Base-by-base conservation (phyloP, 2,329 filamentous ascomycete genomes). In the Fusarium pseudonygamai region DNA sequence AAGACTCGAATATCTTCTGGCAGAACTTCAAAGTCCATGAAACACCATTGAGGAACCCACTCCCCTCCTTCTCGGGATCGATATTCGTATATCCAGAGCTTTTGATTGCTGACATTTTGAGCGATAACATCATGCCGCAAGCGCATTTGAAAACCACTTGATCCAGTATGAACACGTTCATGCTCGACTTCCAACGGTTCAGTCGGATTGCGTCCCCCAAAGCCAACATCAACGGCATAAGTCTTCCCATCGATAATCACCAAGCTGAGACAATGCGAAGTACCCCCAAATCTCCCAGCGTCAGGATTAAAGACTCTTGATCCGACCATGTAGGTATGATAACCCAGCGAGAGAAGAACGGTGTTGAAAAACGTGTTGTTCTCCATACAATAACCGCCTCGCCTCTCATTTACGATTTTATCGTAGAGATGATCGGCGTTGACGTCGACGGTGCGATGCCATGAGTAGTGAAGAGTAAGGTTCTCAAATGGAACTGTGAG, bases 351-450 rank as follows among this genome's bases (percentile, higher is more conserved):
- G 16, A 71, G 56, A 18, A 71, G 62, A 24, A 71, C 52, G 0
- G 69, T 59, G 14, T 71, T 47, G 24, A 71, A 71, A 24, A 71
- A 71, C 4, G 22, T 59, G 12, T 71, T 71, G 28, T 71, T 71
- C 18, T 71, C 69, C 67, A 71, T 71, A 3, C 69, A 71, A 16
- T 71, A 71, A 1, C 69, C 69, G n/a, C 69, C 69, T 28, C 69
- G 62, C 36, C 20, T 67, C 42, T 71, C 68, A 7, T 15, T 26
- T 3, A 71, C 69, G 7, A 71, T 67, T 11, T 71, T 71, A 7
- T 45, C 39, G 13, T 59, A 71, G 1, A 71, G 46, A 42, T 71
- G 67, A 13, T 71, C 69, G 1, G 55, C 67, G 8, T 49, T 49
- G 16, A 68, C 56, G 13, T 71, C 56, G 6, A 71, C 32, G 0